Evolutionary conservation across 495 filamentous ascomycete species (phyloP).

Genomic region (Melanomma pulvis-pyrius): DNA sequence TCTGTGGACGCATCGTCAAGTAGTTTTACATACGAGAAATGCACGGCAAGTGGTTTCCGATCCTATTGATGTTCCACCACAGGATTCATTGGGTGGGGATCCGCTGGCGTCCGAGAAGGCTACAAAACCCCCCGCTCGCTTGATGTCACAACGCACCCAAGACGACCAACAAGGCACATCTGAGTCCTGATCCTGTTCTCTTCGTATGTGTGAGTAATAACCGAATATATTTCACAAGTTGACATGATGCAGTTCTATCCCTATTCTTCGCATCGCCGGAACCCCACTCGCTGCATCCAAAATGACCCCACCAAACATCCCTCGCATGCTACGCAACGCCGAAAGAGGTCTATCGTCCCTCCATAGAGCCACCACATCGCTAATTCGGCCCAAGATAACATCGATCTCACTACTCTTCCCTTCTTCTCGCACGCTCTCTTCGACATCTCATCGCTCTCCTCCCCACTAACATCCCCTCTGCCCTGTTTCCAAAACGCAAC

Average conservation of each 20-base stretch:
- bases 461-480: background rate
- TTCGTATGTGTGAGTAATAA: too few species aligned
- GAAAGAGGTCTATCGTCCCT: background rate
- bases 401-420: slow-evolving; percentile 11
- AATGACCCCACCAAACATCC: background rate
- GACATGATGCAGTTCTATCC: too few species aligned
- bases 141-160: too few species aligned
- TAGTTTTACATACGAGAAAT: too few species aligned
- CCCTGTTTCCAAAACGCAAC: slow-evolving; percentile 25
- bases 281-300: background rate
- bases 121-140: too few species aligned
- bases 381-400: slow-evolving; percentile 1
- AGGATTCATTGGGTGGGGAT: too few species aligned
- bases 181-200: too few species aligned
- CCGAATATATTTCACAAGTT: too few species aligned
- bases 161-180: background rate
- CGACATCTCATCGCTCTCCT: background rate
- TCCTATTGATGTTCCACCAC: too few species aligned
- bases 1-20: too few species aligned
- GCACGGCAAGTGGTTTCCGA: too few species aligned
- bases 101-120: too few species aligned
- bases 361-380: background rate
- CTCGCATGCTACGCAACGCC: background rate
- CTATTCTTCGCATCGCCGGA: background rate
- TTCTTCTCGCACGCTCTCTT: background rate